These are phyloP conservation scores for Vitis hybrid DNA, from an alignment of 177 flowering plant species.

Conservation along the genomic window DNA sequence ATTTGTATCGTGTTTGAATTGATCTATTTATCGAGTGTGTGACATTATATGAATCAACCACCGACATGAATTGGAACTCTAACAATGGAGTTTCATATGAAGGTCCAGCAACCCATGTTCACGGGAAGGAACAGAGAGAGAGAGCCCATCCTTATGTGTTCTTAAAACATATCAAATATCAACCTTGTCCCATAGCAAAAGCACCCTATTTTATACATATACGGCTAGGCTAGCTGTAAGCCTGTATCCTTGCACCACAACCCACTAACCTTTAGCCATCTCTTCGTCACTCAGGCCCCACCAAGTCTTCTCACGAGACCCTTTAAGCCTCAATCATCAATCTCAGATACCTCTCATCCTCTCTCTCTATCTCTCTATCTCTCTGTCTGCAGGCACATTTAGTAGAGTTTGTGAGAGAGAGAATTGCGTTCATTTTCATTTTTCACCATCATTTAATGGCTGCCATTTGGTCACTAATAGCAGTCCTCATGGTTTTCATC, in stretches of 20 bases:
- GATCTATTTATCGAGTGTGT: too few species aligned
- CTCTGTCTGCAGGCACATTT: constrained; percentile 3
- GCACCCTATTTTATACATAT: too few species aligned
- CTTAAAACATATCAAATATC: constrained; percentile 12
- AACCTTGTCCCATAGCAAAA: constrained; percentile 32
- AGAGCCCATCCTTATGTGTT: constrained; percentile 22
- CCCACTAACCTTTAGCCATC: constrained; percentile 14
- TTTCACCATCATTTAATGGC: constrained; percentile 29
- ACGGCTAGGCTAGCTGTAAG: constrained; percentile 1
- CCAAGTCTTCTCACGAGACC: constrained; percentile 2
- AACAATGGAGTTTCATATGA: constrained; percentile 11
- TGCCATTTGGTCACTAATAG: constrained; percentile 20
- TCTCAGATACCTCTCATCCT: neutral
- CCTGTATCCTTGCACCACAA: constrained; percentile 17
- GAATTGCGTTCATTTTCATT: constrained; percentile 2
- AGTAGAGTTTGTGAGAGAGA: neutral
- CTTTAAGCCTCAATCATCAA: constrained; percentile 17
- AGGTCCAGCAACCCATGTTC: neutral
- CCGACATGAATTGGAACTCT: neutral
- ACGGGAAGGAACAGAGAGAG: neutral
- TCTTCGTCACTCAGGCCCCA: neutral
- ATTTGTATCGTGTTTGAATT: too few species aligned
- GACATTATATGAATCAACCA: too few species aligned
- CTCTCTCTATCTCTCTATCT: constrained; percentile 10
- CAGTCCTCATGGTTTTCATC: constrained; percentile 13